These are phyloP conservation scores for Silene uniflora DNA, from an alignment of 148 eudicot genomes.

Conservation along the genomic window DNA sequence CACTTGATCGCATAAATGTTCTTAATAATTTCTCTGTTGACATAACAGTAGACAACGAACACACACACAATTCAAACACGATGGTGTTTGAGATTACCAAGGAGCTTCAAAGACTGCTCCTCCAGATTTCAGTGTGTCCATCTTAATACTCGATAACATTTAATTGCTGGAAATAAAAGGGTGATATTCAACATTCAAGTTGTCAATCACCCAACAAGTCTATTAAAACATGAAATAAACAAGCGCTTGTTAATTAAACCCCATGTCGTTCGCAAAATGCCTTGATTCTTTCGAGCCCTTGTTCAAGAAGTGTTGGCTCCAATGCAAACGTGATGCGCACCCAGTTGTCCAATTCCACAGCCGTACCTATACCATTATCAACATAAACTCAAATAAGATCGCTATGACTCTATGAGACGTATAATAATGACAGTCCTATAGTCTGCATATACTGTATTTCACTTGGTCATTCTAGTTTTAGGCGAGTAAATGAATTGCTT, in stretches of 20 bases:
- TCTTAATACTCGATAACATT: too few species aligned
- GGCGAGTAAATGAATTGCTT: not conserved
- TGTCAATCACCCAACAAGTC: not conserved
- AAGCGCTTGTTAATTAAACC: not conserved
- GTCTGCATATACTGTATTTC: too few species aligned
- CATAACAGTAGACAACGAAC: too few species aligned
- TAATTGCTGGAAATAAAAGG: too few species aligned
- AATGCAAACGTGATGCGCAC: conserved; percentile 41
- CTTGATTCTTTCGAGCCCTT: conserved; percentile 40
- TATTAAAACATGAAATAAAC: conserved; percentile 9
- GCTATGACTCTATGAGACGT: not conserved
- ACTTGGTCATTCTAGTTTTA: too few species aligned
- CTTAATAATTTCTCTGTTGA: too few species aligned
- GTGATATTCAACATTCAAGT: conserved; percentile 6
- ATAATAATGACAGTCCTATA: too few species aligned
- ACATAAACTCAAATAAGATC: not conserved
- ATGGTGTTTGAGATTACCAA: too few species aligned
- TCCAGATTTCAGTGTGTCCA: not conserved
- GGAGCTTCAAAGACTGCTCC: too few species aligned
- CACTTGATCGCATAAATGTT: too few species aligned
- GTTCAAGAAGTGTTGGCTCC: conserved; percentile 35
- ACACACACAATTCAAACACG: too few species aligned
- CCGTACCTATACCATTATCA: conserved; percentile 26
- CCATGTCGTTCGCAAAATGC: conserved; percentile 37
- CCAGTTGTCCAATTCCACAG: conserved; percentile 49